These are phyloP conservation scores for Globisporangium takayamanum DNA, from an alignment of 352 stramenopile species.

Conservation along the genomic window DNA sequence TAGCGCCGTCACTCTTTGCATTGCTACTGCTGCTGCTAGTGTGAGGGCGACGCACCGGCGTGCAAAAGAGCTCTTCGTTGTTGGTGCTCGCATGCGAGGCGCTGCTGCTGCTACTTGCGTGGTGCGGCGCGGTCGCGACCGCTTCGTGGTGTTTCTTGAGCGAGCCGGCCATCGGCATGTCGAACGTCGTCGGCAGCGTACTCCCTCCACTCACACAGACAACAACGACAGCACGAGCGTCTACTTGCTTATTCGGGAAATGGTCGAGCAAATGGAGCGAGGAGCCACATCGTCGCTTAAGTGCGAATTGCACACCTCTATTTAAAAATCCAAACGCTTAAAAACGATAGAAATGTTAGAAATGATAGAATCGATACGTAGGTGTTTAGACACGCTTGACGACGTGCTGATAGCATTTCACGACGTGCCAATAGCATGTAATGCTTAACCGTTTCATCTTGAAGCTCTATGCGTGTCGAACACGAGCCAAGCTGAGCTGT, in stretches of 20 bases:
- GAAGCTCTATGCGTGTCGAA: not conserved
- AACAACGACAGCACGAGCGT: not conserved
- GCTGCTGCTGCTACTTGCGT: not conserved
- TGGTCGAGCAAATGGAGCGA: not conserved
- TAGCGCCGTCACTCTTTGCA: conserved; percentile 1
- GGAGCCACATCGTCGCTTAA: not conserved
- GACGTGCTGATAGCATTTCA: not conserved
- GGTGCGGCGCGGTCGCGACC: not conserved
- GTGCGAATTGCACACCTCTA: conserved; percentile 2
- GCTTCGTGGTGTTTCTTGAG: conserved; percentile 17
- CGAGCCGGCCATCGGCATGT: conserved; percentile 15
- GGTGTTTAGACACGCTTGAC: not conserved
- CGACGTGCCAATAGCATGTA: not conserved
- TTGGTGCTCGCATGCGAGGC: conserved; percentile 1
- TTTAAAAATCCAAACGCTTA: conserved; percentile 13
- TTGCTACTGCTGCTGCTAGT: not conserved
- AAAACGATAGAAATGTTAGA: not conserved
- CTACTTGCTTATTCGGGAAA: too few species aligned
- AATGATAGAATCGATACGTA: not conserved
- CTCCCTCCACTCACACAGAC: not conserved
- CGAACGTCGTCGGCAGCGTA: not conserved
- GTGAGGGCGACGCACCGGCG: conserved; percentile 11
- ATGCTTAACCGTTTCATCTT: not conserved
- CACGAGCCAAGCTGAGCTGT: not conserved
- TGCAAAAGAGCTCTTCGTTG: conserved; percentile 4